phyloP scores from a whole-genome alignment of 495 filamentous ascomycete species.

The Aspergillus homomorphus region DNA sequence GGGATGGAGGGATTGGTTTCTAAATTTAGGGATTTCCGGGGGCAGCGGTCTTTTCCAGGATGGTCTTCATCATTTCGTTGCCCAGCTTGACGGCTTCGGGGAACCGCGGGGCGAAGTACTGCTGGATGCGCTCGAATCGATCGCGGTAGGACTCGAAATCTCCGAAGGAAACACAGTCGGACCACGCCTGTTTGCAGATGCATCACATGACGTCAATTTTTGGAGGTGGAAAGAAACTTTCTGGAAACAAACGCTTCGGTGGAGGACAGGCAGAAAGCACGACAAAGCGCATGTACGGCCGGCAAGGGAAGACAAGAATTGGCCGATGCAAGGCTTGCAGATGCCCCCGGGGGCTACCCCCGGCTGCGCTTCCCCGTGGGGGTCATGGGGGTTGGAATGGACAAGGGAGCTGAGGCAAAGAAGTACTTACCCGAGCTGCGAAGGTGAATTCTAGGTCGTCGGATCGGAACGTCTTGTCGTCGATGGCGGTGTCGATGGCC shows the following conservation, averaged over 20 bases:
- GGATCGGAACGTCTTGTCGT: conserved; percentile 80
- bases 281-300: background rate
- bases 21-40: conserved; percentile 8
- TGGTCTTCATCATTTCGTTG: conserved; percentile 96
- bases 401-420: background rate
- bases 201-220: background rate
- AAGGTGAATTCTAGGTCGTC: conserved; percentile 98
- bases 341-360: background rate
- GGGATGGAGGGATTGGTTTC: background rate
- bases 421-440: conserved; percentile 66
- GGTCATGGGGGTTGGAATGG: background rate
- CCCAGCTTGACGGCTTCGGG: conserved; percentile 79
- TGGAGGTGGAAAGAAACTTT: too few relatives aligned
- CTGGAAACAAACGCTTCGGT: background rate
- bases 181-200: conserved; percentile 68
- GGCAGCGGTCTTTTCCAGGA: conserved; percentile 78
- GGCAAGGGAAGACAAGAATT: background rate
- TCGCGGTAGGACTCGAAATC: conserved; percentile 88
- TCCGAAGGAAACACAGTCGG: conserved; percentile 83
- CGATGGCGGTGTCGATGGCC: conserved; percentile 76
- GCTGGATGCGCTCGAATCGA: conserved; percentile 82
- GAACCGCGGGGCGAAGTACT: conserved; percentile 88
- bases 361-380: background rate
- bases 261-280: background rate
- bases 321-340: background rate